Evolutionary conservation across 1,139 yeast genomes (phyloP), one percentile per base, ranked within the genome.

Genomic region (Yamadazyma membranifaciens): DNA sequence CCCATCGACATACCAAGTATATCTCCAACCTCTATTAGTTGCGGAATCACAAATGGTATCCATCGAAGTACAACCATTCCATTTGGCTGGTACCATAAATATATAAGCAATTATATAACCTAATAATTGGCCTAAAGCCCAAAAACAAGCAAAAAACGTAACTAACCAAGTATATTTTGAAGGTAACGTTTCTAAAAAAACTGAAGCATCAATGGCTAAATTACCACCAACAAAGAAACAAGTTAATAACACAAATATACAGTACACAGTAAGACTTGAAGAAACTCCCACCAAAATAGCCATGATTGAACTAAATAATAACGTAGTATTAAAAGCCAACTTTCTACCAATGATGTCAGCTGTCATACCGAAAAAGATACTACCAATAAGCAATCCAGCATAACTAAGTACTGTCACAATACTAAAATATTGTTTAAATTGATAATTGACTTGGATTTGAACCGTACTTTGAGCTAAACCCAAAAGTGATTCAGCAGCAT

Each of bases 321-420:
- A 51, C 12, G 64, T 52, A 9, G 63, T 46, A 49, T 78, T 79
- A 60, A 78, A 78, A 2, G 80, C 78, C 13, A 69, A 42, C 47
- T 69, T 69, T 46, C 83, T 63, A 12, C 83, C 83, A 45, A 78
- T 68, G 32, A 76, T 49, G 55, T 78, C 83, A 30, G 77, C 78
- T 40, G 74, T 65, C 45, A 74, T 58, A 9, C 82, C 81, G 71
- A 79, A 75, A 42, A 73, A 51, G n/a, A 78, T 46, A 1, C 80
- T 73, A 9, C 85, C 85, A 26, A 60, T 49, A 24, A 80, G 61
- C 50, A 78, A 60, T n/a, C 82, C 83, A 3, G 50, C 54, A 33
- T 52, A 51, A 30, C 45, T 37, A 10, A 44, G 44, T 41, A 50
- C 57, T 6, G 56, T 52, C 6, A 52, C 43, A 1, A 46, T 44